Base-by-base conservation (phyloP, 192 early-diverging fungal species). In the Geranomyces variabilis region DNA sequence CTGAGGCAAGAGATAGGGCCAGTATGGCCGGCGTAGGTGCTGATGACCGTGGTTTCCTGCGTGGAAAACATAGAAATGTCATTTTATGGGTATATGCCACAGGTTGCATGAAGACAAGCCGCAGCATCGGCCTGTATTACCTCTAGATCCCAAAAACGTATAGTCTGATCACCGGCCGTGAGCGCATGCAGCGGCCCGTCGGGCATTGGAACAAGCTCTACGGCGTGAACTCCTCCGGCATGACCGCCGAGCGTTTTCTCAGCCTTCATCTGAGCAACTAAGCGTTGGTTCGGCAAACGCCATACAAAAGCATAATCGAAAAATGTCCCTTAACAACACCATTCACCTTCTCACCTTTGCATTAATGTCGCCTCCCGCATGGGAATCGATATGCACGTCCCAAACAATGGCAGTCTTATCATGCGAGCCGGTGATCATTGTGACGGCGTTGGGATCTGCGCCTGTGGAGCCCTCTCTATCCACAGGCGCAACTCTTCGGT, bases 121-220 rank as follows among this genome's bases (percentile, higher is more conserved):
- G n/a, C n/a, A n/a, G n/a, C n/a, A n/a, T n/a, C n/a, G n/a, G n/a
- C n/a, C n/a, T 49, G 10, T 21, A 66, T 26, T 41, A 82, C 80
- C 63, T 83, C 77, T 24, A 80, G n/a, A 53, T 85, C 71, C 84
- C 81, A 83, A 10, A 70, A 55, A 43, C 75, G 61, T 9, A 85
- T 14, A 0, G 81, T 75, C 36, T 81, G 77, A 56, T 85, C 84
- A 21, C 84, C 84, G 12, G 79, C 84, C 19, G 84, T 84, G 0
- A 81, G 47, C 31, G 80, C 19, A 47, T 79, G 63, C 12, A 17
- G 29, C 33, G 33, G 22, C 7, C 59, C 56, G 15, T 44, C 60
- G 34, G 76, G 69, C 2, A 73, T 68, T 3, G 49, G 3, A 3
- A 83, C 22, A 24, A 78, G 43, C 63, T 83, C 79, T 21, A 85